These are phyloP conservation scores for Blastobotrys parvus DNA, from an alignment of 805 yeast species.

Conservation along the genomic window DNA sequence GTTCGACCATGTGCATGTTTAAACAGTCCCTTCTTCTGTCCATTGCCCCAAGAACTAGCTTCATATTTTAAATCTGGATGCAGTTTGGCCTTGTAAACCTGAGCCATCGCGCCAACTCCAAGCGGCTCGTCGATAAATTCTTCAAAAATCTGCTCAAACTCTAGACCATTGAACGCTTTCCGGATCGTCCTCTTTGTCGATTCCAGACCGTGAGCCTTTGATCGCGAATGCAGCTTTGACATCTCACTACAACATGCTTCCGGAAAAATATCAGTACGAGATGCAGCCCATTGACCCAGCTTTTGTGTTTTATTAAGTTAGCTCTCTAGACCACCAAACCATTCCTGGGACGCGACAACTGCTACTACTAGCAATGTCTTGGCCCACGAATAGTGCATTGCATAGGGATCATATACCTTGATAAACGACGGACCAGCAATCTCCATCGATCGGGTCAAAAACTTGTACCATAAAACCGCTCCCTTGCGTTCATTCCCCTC, in stretches of 20 bases:
- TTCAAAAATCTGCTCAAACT: conserved; percentile 70
- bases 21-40: neutral
- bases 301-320: neutral
- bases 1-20: neutral
- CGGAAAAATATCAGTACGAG: conserved; percentile 89
- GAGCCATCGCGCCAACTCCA: conserved; percentile 99
- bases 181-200: conserved; percentile 53
- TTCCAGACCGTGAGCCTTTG: conserved; percentile 58
- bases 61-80: conserved; percentile 11
- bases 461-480: conserved; percentile 58
- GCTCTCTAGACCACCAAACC: neutral
- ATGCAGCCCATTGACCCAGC: conserved; percentile 98
- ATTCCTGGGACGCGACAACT: no score
- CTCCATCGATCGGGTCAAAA: conserved; percentile 62
- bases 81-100: conserved; percentile 73
- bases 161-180: conserved; percentile 47
- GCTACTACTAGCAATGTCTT: no score
- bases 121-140: conserved; percentile 68
- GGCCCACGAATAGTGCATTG: no score
- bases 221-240: conserved; percentile 73
- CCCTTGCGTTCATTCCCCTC: conserved; percentile 45
- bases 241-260: conserved; percentile 68
- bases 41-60: neutral
- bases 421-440: conserved; percentile 81
- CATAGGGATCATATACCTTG: conserved; percentile 23